Conservation (phyloP, 2,329 filamentous ascomycete species). For the Aspergillus udagawae region DNA sequence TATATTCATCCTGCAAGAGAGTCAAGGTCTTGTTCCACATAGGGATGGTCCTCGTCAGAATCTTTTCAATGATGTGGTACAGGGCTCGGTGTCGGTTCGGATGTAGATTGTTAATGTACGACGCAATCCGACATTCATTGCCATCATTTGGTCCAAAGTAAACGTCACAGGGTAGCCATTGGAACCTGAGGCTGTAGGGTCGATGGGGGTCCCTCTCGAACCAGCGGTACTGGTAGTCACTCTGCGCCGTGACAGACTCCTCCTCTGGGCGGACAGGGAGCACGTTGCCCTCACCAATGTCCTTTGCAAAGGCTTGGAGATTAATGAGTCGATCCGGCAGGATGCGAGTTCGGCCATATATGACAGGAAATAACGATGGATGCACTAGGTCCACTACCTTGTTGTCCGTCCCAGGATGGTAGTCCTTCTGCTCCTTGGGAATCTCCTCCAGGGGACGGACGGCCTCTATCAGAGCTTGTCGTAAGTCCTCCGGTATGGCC, state of each 20-base stretch:
- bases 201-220: background rate
- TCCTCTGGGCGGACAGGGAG: constrained; percentile 7
- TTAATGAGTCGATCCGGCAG: constrained; percentile 13
- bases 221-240: background rate
- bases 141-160: constrained; percentile 14
- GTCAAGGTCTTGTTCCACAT: constrained; percentile 42
- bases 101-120: constrained; percentile 46
- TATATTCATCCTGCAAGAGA: background rate
- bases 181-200: constrained; percentile 32
- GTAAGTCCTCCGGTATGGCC: constrained; percentile 38
- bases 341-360: constrained; percentile 23
- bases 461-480: constrained; percentile 41
- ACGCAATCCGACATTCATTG: constrained; percentile 26
- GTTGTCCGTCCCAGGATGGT: constrained; percentile 55
- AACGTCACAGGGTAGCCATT: constrained; percentile 47
- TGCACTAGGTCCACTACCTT: constrained; percentile 62
- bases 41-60: constrained; percentile 40
- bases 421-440: constrained; percentile 51
- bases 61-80: constrained; percentile 34
- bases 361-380: constrained; percentile 47
- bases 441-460: constrained; percentile 49
- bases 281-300: background rate
- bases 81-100: constrained; percentile 29
- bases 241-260: background rate
- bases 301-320: constrained; percentile 16